Evolutionary conservation across 2,329 filamentous ascomycete genomes (phyloP), one percentile per base, ranked within the genome.

Genomic region (Teratosphaeria epicoccoides): DNA sequence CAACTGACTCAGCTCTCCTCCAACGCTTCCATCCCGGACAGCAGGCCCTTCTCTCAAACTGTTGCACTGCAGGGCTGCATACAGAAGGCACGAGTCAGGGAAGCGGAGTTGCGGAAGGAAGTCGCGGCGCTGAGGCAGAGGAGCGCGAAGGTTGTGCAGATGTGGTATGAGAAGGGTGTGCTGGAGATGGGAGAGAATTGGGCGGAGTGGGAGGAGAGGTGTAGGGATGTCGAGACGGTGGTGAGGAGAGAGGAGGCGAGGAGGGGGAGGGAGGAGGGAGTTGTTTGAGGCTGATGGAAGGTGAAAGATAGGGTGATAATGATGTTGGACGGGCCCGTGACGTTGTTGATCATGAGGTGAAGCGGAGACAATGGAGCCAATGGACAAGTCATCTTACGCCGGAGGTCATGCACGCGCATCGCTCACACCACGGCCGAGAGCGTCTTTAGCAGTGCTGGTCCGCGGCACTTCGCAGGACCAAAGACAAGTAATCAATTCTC

Each of bases 81-180:
- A 71, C 78, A 77, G 57, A 78, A 76, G 20, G 69, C 81, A 17
- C 78, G 81, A 56, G 74, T 76, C 0, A 77, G 76, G 3, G 85
- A 88, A 61, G 66, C 77, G 20, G 75, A 78, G 14, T 84, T 88
- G 56, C 68, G 70, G 37, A 73, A 75, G 46, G 80, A 84, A 66
- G 78, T 87, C 55, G 78, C 77, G 22, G 79, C 79, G 65, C 75
- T 85, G 64, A 77, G 81, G 65, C 77, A 70, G 55, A 77, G 76
- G 57, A 90, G 78, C 70, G 86, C 82, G 67, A 59, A 68, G 46
- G 46, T 72, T 10, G 67, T 73, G 51, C 67, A 69, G 66, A 67
- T 56, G 29, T 94, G 88, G 84, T 89, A 91, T 68, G 83, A 89
- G 65, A 72, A 80, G 23, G 80, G 82, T 3, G 75, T 93, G 43